These are phyloP conservation scores for Trichosanthes cucumerina DNA, from an alignment of 306 rosid genomes.

Conservation along the genomic window DNA sequence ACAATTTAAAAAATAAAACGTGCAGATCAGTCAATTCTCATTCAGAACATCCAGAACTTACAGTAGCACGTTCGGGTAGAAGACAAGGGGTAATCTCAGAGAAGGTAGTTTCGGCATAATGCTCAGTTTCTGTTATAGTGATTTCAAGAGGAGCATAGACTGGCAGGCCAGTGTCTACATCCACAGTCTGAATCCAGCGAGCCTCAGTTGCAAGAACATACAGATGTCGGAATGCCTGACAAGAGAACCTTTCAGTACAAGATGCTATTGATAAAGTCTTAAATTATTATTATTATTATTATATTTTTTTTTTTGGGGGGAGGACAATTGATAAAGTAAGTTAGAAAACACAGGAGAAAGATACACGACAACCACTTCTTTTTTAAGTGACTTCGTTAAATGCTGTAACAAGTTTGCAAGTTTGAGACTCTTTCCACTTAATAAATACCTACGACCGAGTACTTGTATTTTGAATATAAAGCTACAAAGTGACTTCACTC, in stretches of 20 bases:
- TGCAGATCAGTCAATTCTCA: not conserved
- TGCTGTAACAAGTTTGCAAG: not conserved
- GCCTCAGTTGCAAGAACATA: slow-evolving; percentile 96
- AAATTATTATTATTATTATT: too few relatives aligned
- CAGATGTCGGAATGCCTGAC: slow-evolving; percentile 92
- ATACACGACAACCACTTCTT: not conserved
- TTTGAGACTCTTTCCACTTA: not conserved
- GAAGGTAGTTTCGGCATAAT: slow-evolving; percentile 87
- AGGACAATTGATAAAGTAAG: slow-evolving; percentile 6
- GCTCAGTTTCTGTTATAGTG: slow-evolving; percentile 73
- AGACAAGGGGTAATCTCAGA: slow-evolving; percentile 96
- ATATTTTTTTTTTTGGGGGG: too few relatives aligned
- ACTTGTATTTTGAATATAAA: not conserved
- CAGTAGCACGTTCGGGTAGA: slow-evolving; percentile 81
- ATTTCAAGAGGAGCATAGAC: slow-evolving; percentile 90
- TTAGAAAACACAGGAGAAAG: slow-evolving; percentile 4
- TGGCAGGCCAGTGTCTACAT: slow-evolving; percentile 90
- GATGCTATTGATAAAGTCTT: not conserved
- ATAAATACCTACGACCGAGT: not conserved
- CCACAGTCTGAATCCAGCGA: slow-evolving; percentile 95
- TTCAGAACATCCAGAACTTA: slow-evolving; percentile 35
- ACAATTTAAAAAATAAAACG: not conserved
- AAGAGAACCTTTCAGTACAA: slow-evolving; percentile 21
- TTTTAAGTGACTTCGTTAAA: not conserved
- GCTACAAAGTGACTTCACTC: not conserved